Percentiles rank a stretch among this genome's conserved stretches.
Conservation (phyloP, 225 moss, liverwort and hornwort genomes). For the Pleurozium schreberi region DNA sequence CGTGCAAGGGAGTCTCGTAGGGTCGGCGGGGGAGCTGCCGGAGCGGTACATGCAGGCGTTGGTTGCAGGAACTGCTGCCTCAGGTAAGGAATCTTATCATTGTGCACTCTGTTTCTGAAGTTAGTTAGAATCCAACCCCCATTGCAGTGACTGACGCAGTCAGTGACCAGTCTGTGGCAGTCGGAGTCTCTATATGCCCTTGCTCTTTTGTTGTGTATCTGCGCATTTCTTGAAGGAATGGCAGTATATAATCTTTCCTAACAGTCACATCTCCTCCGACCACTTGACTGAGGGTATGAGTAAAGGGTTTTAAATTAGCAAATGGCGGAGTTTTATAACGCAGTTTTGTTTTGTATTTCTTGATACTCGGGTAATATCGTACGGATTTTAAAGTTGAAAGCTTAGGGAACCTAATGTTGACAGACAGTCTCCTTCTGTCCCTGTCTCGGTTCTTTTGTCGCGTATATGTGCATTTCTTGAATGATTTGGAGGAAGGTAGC, state of each 20-base stretch:
- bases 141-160: neutral
- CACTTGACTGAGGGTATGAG: neutral
- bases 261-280: neutral
- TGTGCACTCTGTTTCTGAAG: neutral
- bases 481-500: neutral
- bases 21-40: slow-evolving; percentile 74
- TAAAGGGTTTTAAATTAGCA: neutral
- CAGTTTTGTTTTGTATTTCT: neutral
- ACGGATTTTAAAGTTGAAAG: neutral
- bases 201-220: neutral
- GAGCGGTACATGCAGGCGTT: slow-evolving; percentile 87
- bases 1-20: slow-evolving; percentile 67
- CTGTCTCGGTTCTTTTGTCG: neutral
- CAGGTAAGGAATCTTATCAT: slow-evolving; percentile 12
- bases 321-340: neutral
- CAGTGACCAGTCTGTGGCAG: neutral
- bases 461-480: neutral
- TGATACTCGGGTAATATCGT: neutral
- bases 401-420: neutral
- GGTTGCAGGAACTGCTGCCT: slow-evolving; percentile 71
- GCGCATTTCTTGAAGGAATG: neutral
- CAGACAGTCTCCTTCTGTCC: neutral
- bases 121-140: neutral
- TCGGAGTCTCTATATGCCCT: neutral
- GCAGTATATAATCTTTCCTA: neutral